Evolutionary conservation across 2,329 filamentous ascomycete genomes (phyloP).

Genomic region (Trichoderma semiorbis): DNA sequence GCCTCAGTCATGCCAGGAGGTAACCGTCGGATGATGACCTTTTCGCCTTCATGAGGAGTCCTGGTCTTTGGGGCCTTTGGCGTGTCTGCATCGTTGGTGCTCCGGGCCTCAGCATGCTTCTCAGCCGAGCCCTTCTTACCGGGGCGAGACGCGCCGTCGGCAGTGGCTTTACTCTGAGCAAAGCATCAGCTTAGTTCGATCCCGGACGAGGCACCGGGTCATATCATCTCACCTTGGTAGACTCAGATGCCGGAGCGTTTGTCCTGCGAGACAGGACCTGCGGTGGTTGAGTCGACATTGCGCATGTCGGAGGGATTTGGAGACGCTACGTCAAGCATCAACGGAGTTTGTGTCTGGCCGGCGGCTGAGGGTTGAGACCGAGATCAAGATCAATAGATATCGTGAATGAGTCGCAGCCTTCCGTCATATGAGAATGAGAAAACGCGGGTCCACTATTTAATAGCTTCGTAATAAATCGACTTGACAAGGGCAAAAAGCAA

Average conservation of each 20-base stretch:
- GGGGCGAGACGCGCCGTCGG: slow-evolving; percentile 22
- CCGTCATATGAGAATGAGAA: slow-evolving; percentile 14
- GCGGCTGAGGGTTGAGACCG: neutral
- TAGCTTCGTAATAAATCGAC: neutral
- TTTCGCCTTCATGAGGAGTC: slow-evolving; percentile 57
- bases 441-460: slow-evolving; percentile 2
- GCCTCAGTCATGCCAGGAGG: slow-evolving; percentile 78
- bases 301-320: slow-evolving; percentile 28
- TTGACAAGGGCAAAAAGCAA: neutral
- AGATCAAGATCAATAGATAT: neutral
- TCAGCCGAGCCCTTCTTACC: slow-evolving; percentile 28
- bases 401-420: slow-evolving; percentile 8
- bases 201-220: neutral
- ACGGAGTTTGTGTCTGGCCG: neutral
- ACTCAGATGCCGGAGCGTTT: slow-evolving; percentile 30
- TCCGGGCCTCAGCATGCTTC: slow-evolving; percentile 27
- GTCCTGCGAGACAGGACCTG: slow-evolving; percentile 37
- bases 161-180: slow-evolving; percentile 19
- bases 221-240: slow-evolving; percentile 30
- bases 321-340: slow-evolving; percentile 2
- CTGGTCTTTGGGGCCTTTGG: slow-evolving; percentile 31
- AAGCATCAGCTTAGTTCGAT: slow-evolving; percentile 10
- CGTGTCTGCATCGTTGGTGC: slow-evolving; percentile 30
- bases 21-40: slow-evolving; percentile 79
- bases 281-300: slow-evolving; percentile 36